Percentiles rank a stretch among this genome's conserved stretches.
Conservation (phyloP, 148 eudicot genomes). For the Chenopodium quinoa region DNA sequence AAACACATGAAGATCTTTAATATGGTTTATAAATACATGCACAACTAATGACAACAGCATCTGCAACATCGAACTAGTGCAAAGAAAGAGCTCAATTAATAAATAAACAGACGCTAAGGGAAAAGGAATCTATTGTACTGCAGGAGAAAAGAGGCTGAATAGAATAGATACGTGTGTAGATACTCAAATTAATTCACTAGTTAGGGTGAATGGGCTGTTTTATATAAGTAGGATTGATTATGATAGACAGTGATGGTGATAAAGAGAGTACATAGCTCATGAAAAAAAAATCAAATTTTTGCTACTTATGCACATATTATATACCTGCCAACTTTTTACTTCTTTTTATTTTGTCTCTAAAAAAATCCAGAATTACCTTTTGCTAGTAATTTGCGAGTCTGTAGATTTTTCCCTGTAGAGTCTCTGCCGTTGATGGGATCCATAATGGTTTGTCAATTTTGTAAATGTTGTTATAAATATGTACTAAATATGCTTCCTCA, state of each 20-base stretch:
- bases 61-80: background rate
- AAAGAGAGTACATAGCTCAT: background rate
- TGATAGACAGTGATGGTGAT: background rate
- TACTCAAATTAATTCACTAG: background rate
- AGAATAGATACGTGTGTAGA: background rate
- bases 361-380: background rate
- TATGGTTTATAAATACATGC: background rate
- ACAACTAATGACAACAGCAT: background rate
- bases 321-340: background rate
- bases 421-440: background rate
- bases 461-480: slow-evolving; percentile 11
- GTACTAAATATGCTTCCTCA: slow-evolving; percentile 20
- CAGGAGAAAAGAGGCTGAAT: background rate
- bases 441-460: background rate
- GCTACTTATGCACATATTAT: too few relatives aligned
- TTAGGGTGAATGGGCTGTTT: background rate
- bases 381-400: background rate
- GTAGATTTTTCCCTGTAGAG: background rate
- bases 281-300: too few relatives aligned
- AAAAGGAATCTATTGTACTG: background rate
- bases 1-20: background rate
- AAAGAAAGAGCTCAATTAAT: background rate
- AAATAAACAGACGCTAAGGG: background rate
- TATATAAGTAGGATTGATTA: background rate
- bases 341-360: background rate